Evolutionary conservation across 768 basidiomycete genomes (phyloP).

Genomic region (Russula sp.): DNA sequence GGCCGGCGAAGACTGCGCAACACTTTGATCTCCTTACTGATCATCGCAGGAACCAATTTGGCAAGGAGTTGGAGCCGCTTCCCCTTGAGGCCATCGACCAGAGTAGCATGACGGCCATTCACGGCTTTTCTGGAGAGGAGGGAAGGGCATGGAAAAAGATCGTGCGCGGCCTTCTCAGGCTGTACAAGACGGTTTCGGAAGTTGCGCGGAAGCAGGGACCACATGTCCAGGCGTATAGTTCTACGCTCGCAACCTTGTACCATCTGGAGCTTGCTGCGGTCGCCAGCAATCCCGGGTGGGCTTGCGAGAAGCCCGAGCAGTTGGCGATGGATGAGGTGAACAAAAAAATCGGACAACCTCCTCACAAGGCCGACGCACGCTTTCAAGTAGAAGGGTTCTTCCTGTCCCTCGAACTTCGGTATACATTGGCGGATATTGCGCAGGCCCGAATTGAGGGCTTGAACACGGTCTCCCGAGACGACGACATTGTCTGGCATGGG

Average conservation of each 20-base stretch:
- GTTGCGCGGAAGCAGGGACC: constrained; percentile 28
- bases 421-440: constrained; percentile 30
- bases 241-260: constrained; percentile 30
- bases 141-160: constrained; percentile 25
- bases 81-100: neutral
- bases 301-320: constrained; percentile 25
- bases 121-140: constrained; percentile 23
- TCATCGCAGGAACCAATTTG: neutral
- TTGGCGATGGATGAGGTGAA: constrained; percentile 28
- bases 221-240: constrained; percentile 31
- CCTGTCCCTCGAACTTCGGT: constrained; percentile 33
- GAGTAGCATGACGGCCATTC: constrained; percentile 18
- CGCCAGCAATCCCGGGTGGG: constrained; percentile 15
- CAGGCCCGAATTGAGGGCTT: constrained; percentile 22
- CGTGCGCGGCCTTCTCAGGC: constrained; percentile 22
- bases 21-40: neutral
- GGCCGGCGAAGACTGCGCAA: neutral
- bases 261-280: constrained; percentile 26
- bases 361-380: constrained; percentile 31
- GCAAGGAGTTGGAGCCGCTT: constrained; percentile 22
- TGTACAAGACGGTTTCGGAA: constrained; percentile 26
- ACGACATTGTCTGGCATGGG: constrained; percentile 10
- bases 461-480: neutral
- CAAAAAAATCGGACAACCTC: constrained; percentile 30
- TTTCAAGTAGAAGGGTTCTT: constrained; percentile 33